Conservation (phyloP, 805 yeast species). For the Clavispora fructus region DNA sequence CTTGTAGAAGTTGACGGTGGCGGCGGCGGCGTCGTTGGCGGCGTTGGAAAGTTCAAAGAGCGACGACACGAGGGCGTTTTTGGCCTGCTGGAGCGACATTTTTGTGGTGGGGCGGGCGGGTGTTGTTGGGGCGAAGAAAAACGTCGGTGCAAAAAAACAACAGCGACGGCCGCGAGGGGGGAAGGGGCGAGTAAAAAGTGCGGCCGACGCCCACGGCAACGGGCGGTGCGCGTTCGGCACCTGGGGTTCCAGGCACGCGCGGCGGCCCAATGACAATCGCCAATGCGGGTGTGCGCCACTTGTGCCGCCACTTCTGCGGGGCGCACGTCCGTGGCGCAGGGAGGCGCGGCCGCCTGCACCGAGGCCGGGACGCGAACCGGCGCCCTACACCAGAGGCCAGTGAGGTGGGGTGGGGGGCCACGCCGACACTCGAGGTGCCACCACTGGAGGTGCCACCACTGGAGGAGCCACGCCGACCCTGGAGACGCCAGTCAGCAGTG, state of each 20-base stretch:
- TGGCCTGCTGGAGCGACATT: conserved; percentile 15
- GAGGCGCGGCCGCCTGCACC: background rate
- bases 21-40: conserved; percentile 79
- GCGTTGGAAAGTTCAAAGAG: conserved; percentile 79
- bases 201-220: background rate
- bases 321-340: background rate
- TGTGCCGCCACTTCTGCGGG: background rate
- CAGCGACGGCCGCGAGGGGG: background rate
- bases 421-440: too few species aligned
- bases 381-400: background rate
- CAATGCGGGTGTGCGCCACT: background rate
- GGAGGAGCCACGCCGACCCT: too few species aligned
- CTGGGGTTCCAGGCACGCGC: background rate
- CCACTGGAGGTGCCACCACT: too few species aligned
- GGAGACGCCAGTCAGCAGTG: too few species aligned
- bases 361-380: background rate
- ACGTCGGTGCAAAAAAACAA: conserved; percentile 1
- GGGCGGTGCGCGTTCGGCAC: conserved; percentile 1
- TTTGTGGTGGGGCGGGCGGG: background rate
- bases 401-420: too few species aligned
- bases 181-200: conserved; percentile 2
- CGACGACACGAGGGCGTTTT: conserved; percentile 57
- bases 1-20: conserved; percentile 72
- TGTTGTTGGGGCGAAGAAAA: background rate
- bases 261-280: background rate